Conservation (phyloP, 768 basidiomycete genomes). For the Trichaptum fuscoviolaceum region DNA sequence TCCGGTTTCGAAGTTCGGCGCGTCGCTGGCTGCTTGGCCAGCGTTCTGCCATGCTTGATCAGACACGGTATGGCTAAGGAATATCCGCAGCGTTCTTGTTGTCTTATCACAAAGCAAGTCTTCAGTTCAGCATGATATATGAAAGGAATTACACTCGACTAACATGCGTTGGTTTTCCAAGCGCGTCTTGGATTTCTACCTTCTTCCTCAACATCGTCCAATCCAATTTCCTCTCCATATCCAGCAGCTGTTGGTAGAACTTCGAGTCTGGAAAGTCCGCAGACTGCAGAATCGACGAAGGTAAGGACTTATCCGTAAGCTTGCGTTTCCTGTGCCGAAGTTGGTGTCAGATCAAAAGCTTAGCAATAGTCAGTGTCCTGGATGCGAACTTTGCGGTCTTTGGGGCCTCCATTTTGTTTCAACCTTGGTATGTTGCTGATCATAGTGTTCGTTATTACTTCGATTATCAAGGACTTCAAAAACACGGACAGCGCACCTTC, state of each 20-base stretch:
- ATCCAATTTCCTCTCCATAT: conserved; percentile 88
- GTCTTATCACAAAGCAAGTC: conserved; percentile 41
- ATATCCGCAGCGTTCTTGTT: conserved; percentile 77
- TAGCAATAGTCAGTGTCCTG: neutral
- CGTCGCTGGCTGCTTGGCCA: conserved; percentile 25
- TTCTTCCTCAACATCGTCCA: conserved; percentile 93
- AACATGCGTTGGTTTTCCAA: conserved; percentile 63
- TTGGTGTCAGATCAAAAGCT: neutral
- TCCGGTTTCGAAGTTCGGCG: conserved; percentile 69
- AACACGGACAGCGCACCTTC: neutral
- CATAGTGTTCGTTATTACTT: neutral
- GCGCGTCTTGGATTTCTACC: conserved; percentile 87
- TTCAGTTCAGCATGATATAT: neutral
- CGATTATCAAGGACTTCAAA: neutral
- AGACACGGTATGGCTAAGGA: conserved; percentile 82
- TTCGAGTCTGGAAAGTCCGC: conserved; percentile 77
- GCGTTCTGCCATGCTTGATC: conserved; percentile 80
- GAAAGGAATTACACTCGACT: conserved; percentile 17
- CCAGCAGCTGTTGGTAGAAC: conserved; percentile 82
- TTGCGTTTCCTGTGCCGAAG: conserved; percentile 58
- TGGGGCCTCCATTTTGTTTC: conserved; percentile 16
- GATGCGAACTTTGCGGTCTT: conserved; percentile 30
- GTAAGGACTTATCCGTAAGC: conserved; percentile 73
- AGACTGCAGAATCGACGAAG: conserved; percentile 68
- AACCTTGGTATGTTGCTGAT: neutral